Evolutionary conservation across 768 basidiomycete species (phyloP), one percentile per base, ranked within the genome.

Genomic region (Boletus pseudo-olivaceus): DNA sequence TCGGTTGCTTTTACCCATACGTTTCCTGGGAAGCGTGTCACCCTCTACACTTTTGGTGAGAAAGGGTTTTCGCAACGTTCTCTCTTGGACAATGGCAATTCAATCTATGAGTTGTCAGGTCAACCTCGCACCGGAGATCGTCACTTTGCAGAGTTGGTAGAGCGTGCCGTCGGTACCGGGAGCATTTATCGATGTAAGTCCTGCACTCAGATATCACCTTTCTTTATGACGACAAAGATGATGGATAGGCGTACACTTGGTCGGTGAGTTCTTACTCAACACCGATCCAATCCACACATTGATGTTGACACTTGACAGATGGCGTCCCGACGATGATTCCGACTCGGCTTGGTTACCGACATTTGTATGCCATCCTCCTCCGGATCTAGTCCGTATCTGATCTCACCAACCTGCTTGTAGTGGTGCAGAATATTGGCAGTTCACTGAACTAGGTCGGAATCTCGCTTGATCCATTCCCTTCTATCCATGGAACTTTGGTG

Each of bases 291-390:
- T 35, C 29, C 23, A 23, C 4, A 23, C 34, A 41, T 33, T 47
- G 10, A 53, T 42, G 49, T 26, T 47, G 23, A n/a, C n/a, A 27
- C 42, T 20, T 15, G 4, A 30, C 42, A 78, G 80, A 82, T 54
- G 80, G 80, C 8, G 77, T 82, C 8, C 79, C 81, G 5, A 80
- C 78, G 6, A 74, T 82, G 57, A 66, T 82, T 41, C 76, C 76
- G 29, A 67, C 72, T 48, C 57, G 29, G 32, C 64, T 79, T 14
- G 81, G 79, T 17, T 82, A 82, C 60, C 71, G 62, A 39, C 81
- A 81, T 52, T 79, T 72, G 66, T 79, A 60, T 49, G 62, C 45
- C 14, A 30, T 20, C 30, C 4, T 32, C 19, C 56, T 42, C 33
- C 42, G n/a, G 29, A 47, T 46, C 43, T 54, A 45, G 38, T 29